Percentiles rank a stretch among this genome's conserved stretches.
phyloP scores from a whole-genome alignment of 495 filamentous ascomycete species.

The Penicillium bovifimosum region DNA sequence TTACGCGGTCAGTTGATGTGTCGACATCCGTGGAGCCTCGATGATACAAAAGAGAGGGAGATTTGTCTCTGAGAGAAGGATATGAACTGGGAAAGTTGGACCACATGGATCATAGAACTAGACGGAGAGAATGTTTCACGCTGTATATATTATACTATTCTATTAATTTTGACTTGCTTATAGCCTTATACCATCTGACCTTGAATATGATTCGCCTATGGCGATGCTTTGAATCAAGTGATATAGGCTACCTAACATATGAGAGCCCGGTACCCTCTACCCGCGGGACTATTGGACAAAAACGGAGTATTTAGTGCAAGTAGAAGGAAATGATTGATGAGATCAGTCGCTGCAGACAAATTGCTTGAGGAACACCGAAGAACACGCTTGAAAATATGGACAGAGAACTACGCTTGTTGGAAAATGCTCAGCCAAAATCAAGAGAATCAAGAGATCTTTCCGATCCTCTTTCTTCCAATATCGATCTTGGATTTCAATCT shows the following conservation, averaged over 20 bases:
- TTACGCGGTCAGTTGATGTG: constrained; percentile 27
- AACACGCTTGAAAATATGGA: neutral
- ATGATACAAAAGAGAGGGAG: neutral
- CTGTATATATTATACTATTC: too few relatives aligned
- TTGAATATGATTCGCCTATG: too few relatives aligned
- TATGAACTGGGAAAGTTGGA: neutral
- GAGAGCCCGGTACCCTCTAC: neutral
- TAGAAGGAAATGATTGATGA: neutral
- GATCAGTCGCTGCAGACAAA: neutral
- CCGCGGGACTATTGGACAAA: neutral
- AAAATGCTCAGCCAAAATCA: constrained; percentile 24
- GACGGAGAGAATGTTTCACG: too few relatives aligned
- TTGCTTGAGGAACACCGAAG: neutral
- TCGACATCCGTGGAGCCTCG: constrained; percentile 14
- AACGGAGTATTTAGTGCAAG: neutral
- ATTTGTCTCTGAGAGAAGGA: neutral
- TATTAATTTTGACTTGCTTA: too few relatives aligned
- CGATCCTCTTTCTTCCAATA: constrained; percentile 75
- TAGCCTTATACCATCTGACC: too few relatives aligned
- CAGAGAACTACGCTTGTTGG: neutral
- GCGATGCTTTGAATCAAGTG: too few relatives aligned
- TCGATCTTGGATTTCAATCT: constrained; percentile 70
- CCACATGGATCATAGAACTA: too few relatives aligned
- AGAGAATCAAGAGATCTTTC: constrained; percentile 60
- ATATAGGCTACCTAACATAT: neutral